A percentile compares a stretch with the other conserved stretches of the same genome.
phyloP scores from a whole-genome alignment of 495 filamentous ascomycete species.

The Clavariopsis aquatica region DNA sequence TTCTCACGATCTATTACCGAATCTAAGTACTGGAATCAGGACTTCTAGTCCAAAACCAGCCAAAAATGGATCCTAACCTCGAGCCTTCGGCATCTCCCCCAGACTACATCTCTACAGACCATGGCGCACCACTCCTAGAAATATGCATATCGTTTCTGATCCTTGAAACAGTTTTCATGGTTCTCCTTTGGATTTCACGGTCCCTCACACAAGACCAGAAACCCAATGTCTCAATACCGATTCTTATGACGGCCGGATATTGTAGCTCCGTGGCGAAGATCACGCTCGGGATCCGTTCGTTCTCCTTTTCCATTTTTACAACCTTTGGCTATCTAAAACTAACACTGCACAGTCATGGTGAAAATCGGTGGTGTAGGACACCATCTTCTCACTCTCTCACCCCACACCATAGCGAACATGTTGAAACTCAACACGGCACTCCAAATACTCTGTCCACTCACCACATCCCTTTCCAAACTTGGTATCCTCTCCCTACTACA shows the following conservation, averaged over 20 bases:
- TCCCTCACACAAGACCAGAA: slow-evolving; percentile 2
- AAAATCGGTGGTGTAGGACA: slow-evolving; percentile 18
- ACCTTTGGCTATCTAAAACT: not conserved
- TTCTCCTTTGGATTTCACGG: slow-evolving; percentile 11
- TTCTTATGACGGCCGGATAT: slow-evolving; percentile 23
- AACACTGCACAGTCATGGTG: slow-evolving; percentile 12
- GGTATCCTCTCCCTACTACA: slow-evolving; percentile 22
- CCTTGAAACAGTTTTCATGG: slow-evolving; percentile 20
- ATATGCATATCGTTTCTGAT: slow-evolving; percentile 20
- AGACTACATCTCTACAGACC: slow-evolving; percentile 10
- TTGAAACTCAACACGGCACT: slow-evolving; percentile 1
- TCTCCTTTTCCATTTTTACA: not conserved
- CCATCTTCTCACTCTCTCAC: slow-evolving; percentile 3
- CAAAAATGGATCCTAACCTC: not conserved
- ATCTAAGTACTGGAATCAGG: not conserved
- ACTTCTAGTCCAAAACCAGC: no score
- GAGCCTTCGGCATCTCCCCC: not conserved
- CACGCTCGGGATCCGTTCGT: slow-evolving; percentile 12
- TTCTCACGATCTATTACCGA: not conserved
- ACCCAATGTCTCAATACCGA: slow-evolving; percentile 4
- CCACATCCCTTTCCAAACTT: slow-evolving; percentile 27
- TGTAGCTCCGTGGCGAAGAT: slow-evolving; percentile 10
- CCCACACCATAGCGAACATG: not conserved
- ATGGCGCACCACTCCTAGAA: slow-evolving; percentile 1
- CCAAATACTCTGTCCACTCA: slow-evolving; percentile 27